A percentile compares a stretch with the other conserved stretches of the same genome.
Conservation (phyloP, 192 early-diverging fungal genomes). For the Phlyctochytrium planicorne region DNA sequence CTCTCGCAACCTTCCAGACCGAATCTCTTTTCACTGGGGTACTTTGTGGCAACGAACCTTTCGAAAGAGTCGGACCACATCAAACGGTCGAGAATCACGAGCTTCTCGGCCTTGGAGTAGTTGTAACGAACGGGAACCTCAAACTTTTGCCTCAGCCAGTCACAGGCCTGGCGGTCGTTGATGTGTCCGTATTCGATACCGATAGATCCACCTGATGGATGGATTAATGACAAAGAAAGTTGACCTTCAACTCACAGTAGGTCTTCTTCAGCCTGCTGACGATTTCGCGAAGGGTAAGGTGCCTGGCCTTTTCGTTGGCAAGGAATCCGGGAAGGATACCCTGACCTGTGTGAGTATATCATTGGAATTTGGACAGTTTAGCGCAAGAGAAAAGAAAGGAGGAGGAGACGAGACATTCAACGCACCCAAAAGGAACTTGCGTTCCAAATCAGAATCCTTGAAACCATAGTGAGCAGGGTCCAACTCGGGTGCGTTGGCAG, state of each 20-base stretch:
- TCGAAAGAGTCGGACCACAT: constrained; percentile 98
- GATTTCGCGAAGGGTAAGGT: constrained; percentile 89
- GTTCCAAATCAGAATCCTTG: constrained; percentile 86
- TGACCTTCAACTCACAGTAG: constrained; percentile 69
- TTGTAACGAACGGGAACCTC: constrained; percentile 88
- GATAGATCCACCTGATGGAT: constrained; percentile 69
- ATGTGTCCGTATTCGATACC: constrained; percentile 99
- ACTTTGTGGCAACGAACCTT: constrained; percentile 93
- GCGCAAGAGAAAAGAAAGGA: constrained; percentile 7
- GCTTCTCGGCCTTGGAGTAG: constrained; percentile 88
- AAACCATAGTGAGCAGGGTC: constrained; percentile 91
- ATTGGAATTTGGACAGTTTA: neutral
- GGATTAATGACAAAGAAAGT: neutral
- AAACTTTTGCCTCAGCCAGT: constrained; percentile 92
- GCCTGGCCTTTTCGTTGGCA: constrained; percentile 56
- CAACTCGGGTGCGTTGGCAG: constrained; percentile 73
- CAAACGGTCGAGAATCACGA: constrained; percentile 90
- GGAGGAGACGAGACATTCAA: constrained; percentile 1
- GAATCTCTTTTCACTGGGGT: constrained; percentile 96
- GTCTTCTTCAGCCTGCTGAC: constrained; percentile 75
- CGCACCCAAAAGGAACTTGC: constrained; percentile 79
- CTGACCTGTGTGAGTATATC: constrained; percentile 65
- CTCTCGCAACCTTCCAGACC: constrained; percentile 97
- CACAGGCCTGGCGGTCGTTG: constrained; percentile 90
- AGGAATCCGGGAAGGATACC: constrained; percentile 90